Evolutionary conservation across 73 alveolate species (phyloP), one percentile per base, ranked within the genome.

Genomic region (Paramecium primaurelia): DNA sequence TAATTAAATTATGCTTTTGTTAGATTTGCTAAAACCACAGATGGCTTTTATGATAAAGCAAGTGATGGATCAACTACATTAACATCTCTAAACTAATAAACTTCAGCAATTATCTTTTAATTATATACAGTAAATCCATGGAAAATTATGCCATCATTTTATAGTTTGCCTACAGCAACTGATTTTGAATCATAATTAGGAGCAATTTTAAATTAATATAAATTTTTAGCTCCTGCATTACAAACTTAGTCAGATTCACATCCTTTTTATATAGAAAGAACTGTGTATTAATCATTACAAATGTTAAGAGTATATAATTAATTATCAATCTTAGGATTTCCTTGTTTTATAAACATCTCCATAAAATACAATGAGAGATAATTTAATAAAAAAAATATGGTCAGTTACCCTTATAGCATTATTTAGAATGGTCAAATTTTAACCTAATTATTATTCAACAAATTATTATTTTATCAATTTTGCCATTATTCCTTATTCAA

Each of bases 1-100:
- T 45, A 47, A 42, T 8, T 77, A 4, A 80, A 80, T 80, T 80
- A 80, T 45, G 75, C 91, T 47, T 47, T 80, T 80, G 91, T 45
- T 12, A 80, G 77, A 49, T 80, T 44, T 20, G 7, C 22, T 3
- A 49, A 25, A 25, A 28, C 58, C n/a, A 37, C 71, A 3, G 89
- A 77, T 32, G 75, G 91, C 1, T 20, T 3, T 18, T 16, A 14
- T 49, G 47, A 59, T 26, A 18, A 40, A 42, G 22, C 71, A 10
- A 80, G 45, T 22, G 91, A 47, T 80, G 47, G 64, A 4, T 22
- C 91, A 32, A 30, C 91, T 9, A 8, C 6, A 25, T 26, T 28
- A 20, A 26, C 30, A 25, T 32, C 49, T 44, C 44, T 26, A 12
- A 32, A 14, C 4, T 2, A 58, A 26, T 26, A 22, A 22, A 16